A percentile compares a stretch with the other conserved stretches of the same genome.
These are phyloP conservation scores for Aspergillus japonicus DNA, from an alignment of 2,329 filamentous ascomycete genomes.

Conservation along the genomic window DNA sequence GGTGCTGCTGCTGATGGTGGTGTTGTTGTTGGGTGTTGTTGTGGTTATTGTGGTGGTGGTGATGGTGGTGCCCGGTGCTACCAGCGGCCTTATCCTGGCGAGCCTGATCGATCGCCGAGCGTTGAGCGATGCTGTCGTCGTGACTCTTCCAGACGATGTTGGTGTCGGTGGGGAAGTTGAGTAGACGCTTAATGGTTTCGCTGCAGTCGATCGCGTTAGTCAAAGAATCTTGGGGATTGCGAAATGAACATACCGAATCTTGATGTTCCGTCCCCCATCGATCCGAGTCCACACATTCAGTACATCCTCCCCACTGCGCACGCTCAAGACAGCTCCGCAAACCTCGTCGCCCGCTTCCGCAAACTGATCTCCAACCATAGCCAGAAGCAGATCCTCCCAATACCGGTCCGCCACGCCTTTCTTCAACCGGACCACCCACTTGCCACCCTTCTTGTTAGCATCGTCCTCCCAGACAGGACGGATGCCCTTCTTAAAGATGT, in stretches of 20 bases:
- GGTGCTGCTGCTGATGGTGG: slow-evolving; percentile 15
- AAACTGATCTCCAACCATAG: slow-evolving; percentile 92
- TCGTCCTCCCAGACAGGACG: slow-evolving; percentile 98
- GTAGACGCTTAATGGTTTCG: slow-evolving; percentile 88
- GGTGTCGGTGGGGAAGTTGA: slow-evolving; percentile 83
- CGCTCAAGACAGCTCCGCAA: slow-evolving; percentile 89
- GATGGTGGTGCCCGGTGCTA: slow-evolving; percentile 33
- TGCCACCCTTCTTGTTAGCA: slow-evolving; percentile 91
- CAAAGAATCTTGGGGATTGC: background rate
- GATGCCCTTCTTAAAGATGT: slow-evolving; percentile 95
- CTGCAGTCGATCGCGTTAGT: slow-evolving; percentile 46
- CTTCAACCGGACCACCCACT: slow-evolving; percentile 96
- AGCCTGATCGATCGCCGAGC: slow-evolving; percentile 84
- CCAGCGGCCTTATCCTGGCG: slow-evolving; percentile 72
- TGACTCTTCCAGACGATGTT: slow-evolving; percentile 94
- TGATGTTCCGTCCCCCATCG: slow-evolving; percentile 88
- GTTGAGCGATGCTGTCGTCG: slow-evolving; percentile 90
- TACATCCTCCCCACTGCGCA: slow-evolving; percentile 93
- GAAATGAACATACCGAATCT: slow-evolving; percentile 71
- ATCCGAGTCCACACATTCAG: slow-evolving; percentile 97
- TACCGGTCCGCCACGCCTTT: slow-evolving; percentile 96
- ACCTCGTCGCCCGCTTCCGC: slow-evolving; percentile 89
- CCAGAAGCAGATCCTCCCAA: slow-evolving; percentile 91
- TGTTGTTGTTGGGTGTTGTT: slow-evolving; percentile 22
- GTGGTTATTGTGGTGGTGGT: slow-evolving; percentile 29